Base-by-base conservation (phyloP, 1,284 basidiomycete genomes). In the Stygiomarasmius scandens region DNA sequence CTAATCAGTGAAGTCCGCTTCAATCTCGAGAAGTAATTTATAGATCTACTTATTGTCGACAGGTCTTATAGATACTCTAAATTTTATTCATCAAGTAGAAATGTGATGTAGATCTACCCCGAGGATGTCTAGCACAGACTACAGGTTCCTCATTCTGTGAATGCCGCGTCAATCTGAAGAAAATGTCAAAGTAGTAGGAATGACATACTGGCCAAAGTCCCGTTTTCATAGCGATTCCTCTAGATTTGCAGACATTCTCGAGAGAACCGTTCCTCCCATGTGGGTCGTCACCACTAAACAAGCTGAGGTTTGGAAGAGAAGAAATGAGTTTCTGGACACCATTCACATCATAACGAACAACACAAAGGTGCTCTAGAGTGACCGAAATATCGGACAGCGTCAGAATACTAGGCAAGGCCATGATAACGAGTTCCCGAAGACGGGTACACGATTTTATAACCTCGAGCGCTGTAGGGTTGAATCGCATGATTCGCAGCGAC, bases 71-170 rank as follows among this genome's bases (percentile, higher is more conserved):
- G n/a, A n/a, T n/a, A n/a, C n/a, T n/a, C 12, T 32, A 32, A 32
- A 32, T 32, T 32, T 16, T 41, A 54, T 69, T 73, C 78, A 80
- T 81, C 45, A 69, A 58, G 29, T 63, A 60, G 58, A 79, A 79
- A 59, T 80, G 77, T 2, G 73, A 71, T 1, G 77, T 68, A 12
- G 76, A 76, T 45, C 69, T 71, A 20, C 70, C 63, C 4, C 79
- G 70, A 27, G 79, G 80, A 59, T 78, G 78, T 9, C 61, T 67
- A n/a, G 53, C 52, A 23, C 72, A 65, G 14, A 64, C 61, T 4
- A 79, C 66, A 34, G 77, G 73, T 51, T 81, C 79, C 29, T 81
- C 80, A 27, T 61, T 63, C 77, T 80, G 59, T 50, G 11, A 49
- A 14, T 5, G 45, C 19, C n/a, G n/a, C n/a, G n/a, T n/a, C n/a